Evolutionary conservation across 768 basidiomycete genomes (phyloP).

Genomic region (Kwoniella heveanensis): DNA sequence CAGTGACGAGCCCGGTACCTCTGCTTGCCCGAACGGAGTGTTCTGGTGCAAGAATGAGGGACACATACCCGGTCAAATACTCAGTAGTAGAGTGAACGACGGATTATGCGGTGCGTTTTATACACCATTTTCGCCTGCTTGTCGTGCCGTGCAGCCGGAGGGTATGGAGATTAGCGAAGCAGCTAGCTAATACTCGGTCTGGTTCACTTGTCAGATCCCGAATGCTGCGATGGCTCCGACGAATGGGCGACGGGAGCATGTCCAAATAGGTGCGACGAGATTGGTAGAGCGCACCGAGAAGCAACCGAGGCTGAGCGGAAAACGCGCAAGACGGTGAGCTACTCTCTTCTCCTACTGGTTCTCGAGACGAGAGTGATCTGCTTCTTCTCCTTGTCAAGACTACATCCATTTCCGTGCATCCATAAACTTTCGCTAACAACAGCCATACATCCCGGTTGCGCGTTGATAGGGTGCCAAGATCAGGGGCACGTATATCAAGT

Average conservation of each 20-base stretch:
- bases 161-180: too few relatives aligned
- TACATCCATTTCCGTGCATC: too few relatives aligned
- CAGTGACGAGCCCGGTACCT: slow-evolving; percentile 95
- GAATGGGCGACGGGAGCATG: slow-evolving; percentile 76
- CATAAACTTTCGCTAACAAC: too few relatives aligned
- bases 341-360: too few relatives aligned
- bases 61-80: slow-evolving; percentile 77
- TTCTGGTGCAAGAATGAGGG: slow-evolving; percentile 89
- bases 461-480: slow-evolving; percentile 84
- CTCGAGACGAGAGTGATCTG: too few relatives aligned
- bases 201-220: slow-evolving; percentile 69
- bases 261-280: slow-evolving; percentile 71
- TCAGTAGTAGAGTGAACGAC: slow-evolving; percentile 82
- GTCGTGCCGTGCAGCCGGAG: too few relatives aligned
- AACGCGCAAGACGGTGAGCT: slow-evolving; percentile 75
- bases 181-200: too few relatives aligned
- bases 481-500: slow-evolving; percentile 80
- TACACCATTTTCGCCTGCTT: not conserved
- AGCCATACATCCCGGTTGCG: too few relatives aligned
- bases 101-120: slow-evolving; percentile 79
- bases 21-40: slow-evolving; percentile 69
- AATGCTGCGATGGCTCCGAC: slow-evolving; percentile 96
- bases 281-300: slow-evolving; percentile 71
- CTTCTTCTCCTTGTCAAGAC: too few relatives aligned
- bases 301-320: slow-evolving; percentile 74